Percentiles rank a stretch among this genome's conserved stretches.
Evolutionary conservation across 179 eudicot species (phyloP).

Genomic region (Corrigiola litoralis): DNA sequence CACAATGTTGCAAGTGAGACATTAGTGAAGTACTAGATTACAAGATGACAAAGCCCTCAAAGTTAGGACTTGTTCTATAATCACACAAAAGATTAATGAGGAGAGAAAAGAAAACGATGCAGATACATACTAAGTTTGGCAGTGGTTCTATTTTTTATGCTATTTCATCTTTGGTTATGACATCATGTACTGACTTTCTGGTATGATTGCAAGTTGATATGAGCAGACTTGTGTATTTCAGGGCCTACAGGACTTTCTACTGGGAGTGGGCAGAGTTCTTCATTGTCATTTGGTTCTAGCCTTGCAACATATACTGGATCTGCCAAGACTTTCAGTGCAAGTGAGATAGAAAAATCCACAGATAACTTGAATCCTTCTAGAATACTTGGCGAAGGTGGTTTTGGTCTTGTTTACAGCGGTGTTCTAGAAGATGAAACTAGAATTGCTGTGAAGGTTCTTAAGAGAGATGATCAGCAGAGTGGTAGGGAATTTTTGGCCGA

Average conservation of each 20-base stretch:
- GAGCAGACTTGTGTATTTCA: conserved; percentile 6
- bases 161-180: not conserved
- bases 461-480: conserved; percentile 90
- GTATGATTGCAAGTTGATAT: not conserved
- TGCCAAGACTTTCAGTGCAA: conserved; percentile 68
- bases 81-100: too few relatives aligned
- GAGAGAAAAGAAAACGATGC: not conserved
- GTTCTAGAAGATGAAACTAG: conserved; percentile 68
- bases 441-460: conserved; percentile 88
- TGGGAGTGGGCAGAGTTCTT: conserved; percentile 68
- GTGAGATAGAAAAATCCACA: conserved; percentile 72
- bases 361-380: conserved; percentile 56
- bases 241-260: conserved; percentile 35
- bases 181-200: not conserved
- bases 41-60: too few relatives aligned
- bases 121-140: too few relatives aligned
- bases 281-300: conserved; percentile 62
- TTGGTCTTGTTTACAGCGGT: conserved; percentile 85
- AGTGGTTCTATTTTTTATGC: too few relatives aligned
- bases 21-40: too few relatives aligned
- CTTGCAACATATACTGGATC: conserved; percentile 73
- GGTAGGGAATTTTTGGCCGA: conserved; percentile 93
- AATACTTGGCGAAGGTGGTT: conserved; percentile 92
- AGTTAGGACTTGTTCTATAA: too few relatives aligned
- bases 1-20: too few relatives aligned